phyloP scores from a whole-genome alignment of 2,329 filamentous ascomycete genomes.

The Myotisia sp. region DNA sequence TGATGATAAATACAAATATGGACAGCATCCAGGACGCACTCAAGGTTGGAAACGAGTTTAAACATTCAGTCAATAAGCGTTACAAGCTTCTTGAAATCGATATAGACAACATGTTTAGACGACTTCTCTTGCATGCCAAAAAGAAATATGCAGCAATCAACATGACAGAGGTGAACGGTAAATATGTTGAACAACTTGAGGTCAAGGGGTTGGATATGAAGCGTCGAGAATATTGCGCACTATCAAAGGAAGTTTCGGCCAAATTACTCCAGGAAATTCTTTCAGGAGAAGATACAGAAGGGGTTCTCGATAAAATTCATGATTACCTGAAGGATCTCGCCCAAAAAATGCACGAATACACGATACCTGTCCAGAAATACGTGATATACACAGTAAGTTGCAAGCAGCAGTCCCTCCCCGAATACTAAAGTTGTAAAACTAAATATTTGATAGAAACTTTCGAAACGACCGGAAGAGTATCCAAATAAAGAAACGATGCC shows the following conservation, averaged over 20 bases:
- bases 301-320: constrained; percentile 77
- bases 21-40: constrained; percentile 83
- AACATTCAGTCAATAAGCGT: constrained; percentile 81
- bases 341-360: constrained; percentile 67
- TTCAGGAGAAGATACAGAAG: constrained; percentile 81
- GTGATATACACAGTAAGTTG: constrained; percentile 67
- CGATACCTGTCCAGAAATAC: constrained; percentile 69
- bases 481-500: constrained; percentile 92
- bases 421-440: constrained; percentile 11
- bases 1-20: constrained; percentile 99
- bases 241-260: constrained; percentile 89
- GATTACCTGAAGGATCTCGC: constrained; percentile 81
- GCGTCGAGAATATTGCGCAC: constrained; percentile 84
- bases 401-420: neutral
- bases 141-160: constrained; percentile 99
- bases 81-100: constrained; percentile 93
- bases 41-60: constrained; percentile 88
- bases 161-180: constrained; percentile 74
- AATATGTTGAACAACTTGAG: constrained; percentile 86
- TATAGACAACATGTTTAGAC: constrained; percentile 92
- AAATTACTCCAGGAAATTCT: constrained; percentile 86
- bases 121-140: constrained; percentile 87
- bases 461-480: constrained; percentile 85
- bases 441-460: constrained; percentile 52
- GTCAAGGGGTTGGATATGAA: constrained; percentile 98